Percentiles rank a stretch among this genome's conserved stretches.
Conservation (phyloP, 1,284 basidiomycete genomes). For the Sphagnurus paluster region DNA sequence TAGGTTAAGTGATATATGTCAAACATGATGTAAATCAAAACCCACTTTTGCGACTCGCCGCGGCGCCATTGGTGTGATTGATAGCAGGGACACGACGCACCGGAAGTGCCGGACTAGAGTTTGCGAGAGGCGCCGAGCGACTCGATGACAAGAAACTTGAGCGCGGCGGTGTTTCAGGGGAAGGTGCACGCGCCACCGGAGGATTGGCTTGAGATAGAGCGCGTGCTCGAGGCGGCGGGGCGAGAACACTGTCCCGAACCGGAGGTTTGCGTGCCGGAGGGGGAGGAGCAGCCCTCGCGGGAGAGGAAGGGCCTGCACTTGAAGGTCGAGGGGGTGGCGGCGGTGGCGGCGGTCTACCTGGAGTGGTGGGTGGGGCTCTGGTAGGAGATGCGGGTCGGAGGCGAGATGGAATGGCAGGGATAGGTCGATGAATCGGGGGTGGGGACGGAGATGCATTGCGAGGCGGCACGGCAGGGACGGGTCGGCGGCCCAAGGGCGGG, state of each 20-base stretch:
- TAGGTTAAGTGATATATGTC: too few relatives aligned
- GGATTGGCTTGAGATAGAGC: slow-evolving; percentile 26
- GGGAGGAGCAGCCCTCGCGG: slow-evolving; percentile 23
- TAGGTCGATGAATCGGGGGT: slow-evolving; percentile 25
- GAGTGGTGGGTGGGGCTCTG: slow-evolving; percentile 31
- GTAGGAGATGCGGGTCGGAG: slow-evolving; percentile 1
- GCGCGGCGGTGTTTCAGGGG: slow-evolving; percentile 15
- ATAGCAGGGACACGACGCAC: slow-evolving; percentile 12
- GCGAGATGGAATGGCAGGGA: slow-evolving; percentile 39
- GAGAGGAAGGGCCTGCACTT: slow-evolving; percentile 24
- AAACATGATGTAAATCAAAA: too few relatives aligned
- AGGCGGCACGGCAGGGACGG: slow-evolving; percentile 31
- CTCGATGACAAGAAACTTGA: slow-evolving; percentile 14
- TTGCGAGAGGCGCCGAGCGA: slow-evolving; percentile 10
- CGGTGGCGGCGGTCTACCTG: slow-evolving; percentile 39
- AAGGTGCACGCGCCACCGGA: slow-evolving; percentile 10
- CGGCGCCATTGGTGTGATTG: slow-evolving; percentile 23
- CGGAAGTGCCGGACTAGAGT: slow-evolving; percentile 6
- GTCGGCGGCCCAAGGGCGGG: slow-evolving; percentile 27
- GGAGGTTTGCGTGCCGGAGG: slow-evolving; percentile 40
- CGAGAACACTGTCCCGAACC: slow-evolving; percentile 19
- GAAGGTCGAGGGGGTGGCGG: slow-evolving; percentile 31
- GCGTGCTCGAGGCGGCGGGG: slow-evolving; percentile 34
- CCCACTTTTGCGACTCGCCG: slow-evolving; percentile 24
- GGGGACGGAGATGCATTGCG: slow-evolving; percentile 35